Evolutionary conservation across 73 alveolate species (phyloP), one percentile per base, ranked within the genome.

Genomic region (Paraurostyla sp.): DNA sequence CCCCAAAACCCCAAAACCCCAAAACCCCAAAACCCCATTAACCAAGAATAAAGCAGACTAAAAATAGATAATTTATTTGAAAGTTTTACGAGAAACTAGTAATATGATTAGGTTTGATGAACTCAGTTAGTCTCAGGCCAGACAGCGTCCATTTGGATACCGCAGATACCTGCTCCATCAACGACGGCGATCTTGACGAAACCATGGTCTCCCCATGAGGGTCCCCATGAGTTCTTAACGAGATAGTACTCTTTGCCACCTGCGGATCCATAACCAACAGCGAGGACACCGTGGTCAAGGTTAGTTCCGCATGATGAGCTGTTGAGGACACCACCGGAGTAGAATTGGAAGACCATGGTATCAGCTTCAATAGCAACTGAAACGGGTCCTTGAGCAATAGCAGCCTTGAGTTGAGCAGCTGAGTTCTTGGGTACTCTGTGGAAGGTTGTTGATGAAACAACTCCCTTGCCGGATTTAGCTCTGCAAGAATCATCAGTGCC

Each of bases 271-370:
- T 87, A 96, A 71, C 99, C 99, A 54, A 96, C 99, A 45, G 91
- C 93, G 76, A 93, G 83, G 85, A 94, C 99, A 48, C 96, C 99
- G 89, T 96, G 99, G 85, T 96, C 95, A 46, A 95, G 91, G 86
- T 95, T 81, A 56, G 73, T 38, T 59, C 94, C 95, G 93, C 98
- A 94, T 50, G 89, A 30, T 25, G 46, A 16, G 65, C 42, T 46
- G 87, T 76, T 90, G 91, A 93, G 30, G 86, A 85, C 57, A 49
- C 98, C 96, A 15, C 92, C 91, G 3, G 54, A 25, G 95, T 94
- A 94, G 90, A 81, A 80, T 82, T 91, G 96, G 95, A 94, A 94
- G 91, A 91, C 91, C 71, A 80, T 30, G 75, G 76, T 83, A 91
- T 94, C 96, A 16, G 98, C 98, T 71, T 93, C 95, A 57, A 96